phyloP scores from a whole-genome alignment of 805 yeast species.

The Candida tallmaniae region DNA sequence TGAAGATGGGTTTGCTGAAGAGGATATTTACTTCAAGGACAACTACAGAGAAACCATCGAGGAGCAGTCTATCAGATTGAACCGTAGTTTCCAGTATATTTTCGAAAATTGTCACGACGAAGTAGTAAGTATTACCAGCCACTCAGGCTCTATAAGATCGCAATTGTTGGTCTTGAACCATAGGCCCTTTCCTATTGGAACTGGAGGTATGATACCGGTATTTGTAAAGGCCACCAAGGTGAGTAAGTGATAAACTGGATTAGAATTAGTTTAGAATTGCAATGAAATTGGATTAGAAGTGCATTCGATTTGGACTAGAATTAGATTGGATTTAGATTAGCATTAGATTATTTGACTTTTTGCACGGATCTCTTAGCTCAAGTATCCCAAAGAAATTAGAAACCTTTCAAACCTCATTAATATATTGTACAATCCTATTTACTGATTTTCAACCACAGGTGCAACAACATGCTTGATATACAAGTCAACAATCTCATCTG shows the following conservation, averaged over 20 bases:
- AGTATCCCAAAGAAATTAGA: too few relatives aligned
- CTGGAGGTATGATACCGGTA: conserved; percentile 57
- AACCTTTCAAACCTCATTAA: too few relatives aligned
- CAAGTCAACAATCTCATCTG: conserved; percentile 15
- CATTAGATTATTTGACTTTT: too few relatives aligned
- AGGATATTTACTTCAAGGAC: conserved; percentile 39
- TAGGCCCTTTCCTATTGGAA: conserved; percentile 43
- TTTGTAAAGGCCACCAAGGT: conserved; percentile 39
- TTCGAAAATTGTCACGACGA: conserved; percentile 22
- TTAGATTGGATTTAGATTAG: too few relatives aligned
- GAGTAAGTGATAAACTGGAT: conserved; percentile 1
- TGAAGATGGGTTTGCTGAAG: conserved; percentile 43
- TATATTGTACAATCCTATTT: too few relatives aligned
- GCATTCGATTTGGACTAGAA: too few relatives aligned
- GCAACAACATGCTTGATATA: conserved; percentile 21
- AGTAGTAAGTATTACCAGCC: conserved; percentile 43
- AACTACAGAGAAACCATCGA: conserved; percentile 38
- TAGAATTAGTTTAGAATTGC: too few relatives aligned
- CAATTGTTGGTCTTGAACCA: conserved; percentile 46
- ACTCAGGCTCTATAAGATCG: conserved; percentile 48
- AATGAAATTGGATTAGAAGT: too few relatives aligned
- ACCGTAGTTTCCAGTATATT: conserved; percentile 33
- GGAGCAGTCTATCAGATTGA: conserved; percentile 35
- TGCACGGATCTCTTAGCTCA: too few relatives aligned
- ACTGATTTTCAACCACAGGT: conserved; percentile 10